Evolutionary conservation across 371 early-diverging fungal genomes (phyloP).

Genomic region (Apophysomyces elegans): DNA sequence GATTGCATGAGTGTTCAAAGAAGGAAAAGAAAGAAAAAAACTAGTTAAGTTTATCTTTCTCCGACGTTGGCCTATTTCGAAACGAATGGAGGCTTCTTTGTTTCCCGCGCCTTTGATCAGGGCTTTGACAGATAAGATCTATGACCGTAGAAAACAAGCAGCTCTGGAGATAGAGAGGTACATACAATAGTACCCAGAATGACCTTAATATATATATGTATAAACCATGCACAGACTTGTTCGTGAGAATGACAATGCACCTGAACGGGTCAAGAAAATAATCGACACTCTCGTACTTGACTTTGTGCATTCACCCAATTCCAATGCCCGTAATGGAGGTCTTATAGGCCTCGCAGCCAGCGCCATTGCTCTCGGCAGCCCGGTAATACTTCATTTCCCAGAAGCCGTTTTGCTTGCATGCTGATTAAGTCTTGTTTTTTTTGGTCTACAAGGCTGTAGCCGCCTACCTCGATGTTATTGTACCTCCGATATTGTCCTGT

Average conservation of each 20-base stretch:
- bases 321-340: constrained; percentile 90
- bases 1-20: constrained; percentile 6
- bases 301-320: constrained; percentile 78
- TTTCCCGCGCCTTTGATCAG: constrained; percentile 43
- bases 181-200: not conserved
- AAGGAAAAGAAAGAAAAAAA: not conserved
- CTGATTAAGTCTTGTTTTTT: not conserved
- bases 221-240: constrained; percentile 58
- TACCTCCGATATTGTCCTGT: constrained; percentile 91
- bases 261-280: constrained; percentile 61
- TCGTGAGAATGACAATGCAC: constrained; percentile 66
- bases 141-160: constrained; percentile 89
- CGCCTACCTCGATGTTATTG: constrained; percentile 71
- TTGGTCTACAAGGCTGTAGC: constrained; percentile 57
- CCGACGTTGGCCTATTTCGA: constrained; percentile 9
- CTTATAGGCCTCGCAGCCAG: constrained; percentile 89
- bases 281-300: constrained; percentile 77
- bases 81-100: constrained; percentile 32
- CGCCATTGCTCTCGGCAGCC: constrained; percentile 81
- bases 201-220: too few species aligned
- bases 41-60: not conserved
- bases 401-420: not conserved
- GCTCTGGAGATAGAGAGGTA: constrained; percentile 89
- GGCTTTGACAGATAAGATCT: constrained; percentile 83
- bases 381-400: constrained; percentile 34